Percentiles rank a stretch among this genome's conserved stretches.
phyloP scores from a whole-genome alignment of 2,329 filamentous ascomycete species.

The Emergomyces orientalis region DNA sequence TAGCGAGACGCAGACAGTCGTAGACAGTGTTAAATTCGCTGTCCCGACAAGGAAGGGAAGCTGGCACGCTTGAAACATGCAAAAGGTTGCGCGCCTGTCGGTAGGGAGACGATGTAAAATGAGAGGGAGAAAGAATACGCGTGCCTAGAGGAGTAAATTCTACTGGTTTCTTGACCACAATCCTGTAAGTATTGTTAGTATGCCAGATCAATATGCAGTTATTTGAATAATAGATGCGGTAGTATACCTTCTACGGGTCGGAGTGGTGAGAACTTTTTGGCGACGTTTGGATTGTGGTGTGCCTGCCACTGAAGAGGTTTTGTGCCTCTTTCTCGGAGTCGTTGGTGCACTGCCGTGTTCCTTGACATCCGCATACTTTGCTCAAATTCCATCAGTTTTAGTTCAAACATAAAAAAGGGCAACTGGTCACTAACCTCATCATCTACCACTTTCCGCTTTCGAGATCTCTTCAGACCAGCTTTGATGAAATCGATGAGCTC shows the following conservation, averaged over 20 bases:
- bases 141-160: slow-evolving; percentile 95
- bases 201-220: background rate
- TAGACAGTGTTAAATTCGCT: slow-evolving; percentile 88
- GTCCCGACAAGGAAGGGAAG: slow-evolving; percentile 82
- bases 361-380: slow-evolving; percentile 25
- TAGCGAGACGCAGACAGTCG: slow-evolving; percentile 85
- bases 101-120: slow-evolving; percentile 75
- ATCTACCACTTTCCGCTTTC: slow-evolving; percentile 42
- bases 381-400: background rate
- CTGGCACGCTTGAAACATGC: slow-evolving; percentile 87
- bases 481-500: slow-evolving; percentile 59
- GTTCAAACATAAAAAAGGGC: background rate
- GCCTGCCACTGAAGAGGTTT: slow-evolving; percentile 36
- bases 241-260: slow-evolving; percentile 52
- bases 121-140: slow-evolving; percentile 65
- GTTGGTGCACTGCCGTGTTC: slow-evolving; percentile 27
- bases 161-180: slow-evolving; percentile 73
- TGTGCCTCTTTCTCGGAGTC: slow-evolving; percentile 52
- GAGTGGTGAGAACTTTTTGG: slow-evolving; percentile 46
- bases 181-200: slow-evolving; percentile 29
- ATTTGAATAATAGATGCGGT: background rate
- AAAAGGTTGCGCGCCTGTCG: slow-evolving; percentile 80
- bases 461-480: slow-evolving; percentile 54
- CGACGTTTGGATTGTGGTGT: slow-evolving; percentile 37
- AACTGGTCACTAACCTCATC: slow-evolving; percentile 26